Evolutionary conservation across 768 basidiomycete species (phyloP), one percentile per base, ranked within the genome.

Genomic region (Lactarius hatsudake): DNA sequence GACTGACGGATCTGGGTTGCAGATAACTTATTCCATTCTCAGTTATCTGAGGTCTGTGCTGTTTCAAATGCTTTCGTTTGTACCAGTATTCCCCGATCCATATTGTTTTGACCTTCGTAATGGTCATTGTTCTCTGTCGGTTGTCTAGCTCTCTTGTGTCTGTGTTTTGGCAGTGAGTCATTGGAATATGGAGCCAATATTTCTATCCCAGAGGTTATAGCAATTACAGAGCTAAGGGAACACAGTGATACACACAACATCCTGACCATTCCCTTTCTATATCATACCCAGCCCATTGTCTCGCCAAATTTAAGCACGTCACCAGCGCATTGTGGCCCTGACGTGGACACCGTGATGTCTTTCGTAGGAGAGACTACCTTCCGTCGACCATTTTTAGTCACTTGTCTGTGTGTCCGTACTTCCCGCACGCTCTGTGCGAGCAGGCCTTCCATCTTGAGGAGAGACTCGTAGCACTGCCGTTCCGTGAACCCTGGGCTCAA

Each of bases 391-490:
- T 78, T 81, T 61, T 74, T 76, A 70, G 77, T 79, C 55, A 68
- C 48, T 5, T 73, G 62, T 67, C 76, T 79, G 60, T 73, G 73
- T 45, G 78, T 69, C 17, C 76, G 74, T 53, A 78, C 71, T 8
- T 76, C 76, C 23, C 79, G 72, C 53, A 91, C 75, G 65, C 81
- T 80, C 28, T 78, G 74, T 1, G 80, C 79, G 13, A 93, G 76
- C 76, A 88, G 78, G 40, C 73, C 76, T 72, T 93, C 89, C 66
- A 91, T 79, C 72, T 91, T 87, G 23, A 85, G 69, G 54, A 93
- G 81, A 71, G 86, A 87, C 59, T 86, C 82, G 69, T 90, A 88
- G 74, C 90, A 91, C 60, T 86, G 84, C 63, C 79, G 83, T 71
- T 93, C 91, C 2, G 82, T 82, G 74, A 84, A 90, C 0, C 79